Evolutionary conservation across 305 asterid genomes (phyloP).

Genomic region (Fraxinus baroniana): DNA sequence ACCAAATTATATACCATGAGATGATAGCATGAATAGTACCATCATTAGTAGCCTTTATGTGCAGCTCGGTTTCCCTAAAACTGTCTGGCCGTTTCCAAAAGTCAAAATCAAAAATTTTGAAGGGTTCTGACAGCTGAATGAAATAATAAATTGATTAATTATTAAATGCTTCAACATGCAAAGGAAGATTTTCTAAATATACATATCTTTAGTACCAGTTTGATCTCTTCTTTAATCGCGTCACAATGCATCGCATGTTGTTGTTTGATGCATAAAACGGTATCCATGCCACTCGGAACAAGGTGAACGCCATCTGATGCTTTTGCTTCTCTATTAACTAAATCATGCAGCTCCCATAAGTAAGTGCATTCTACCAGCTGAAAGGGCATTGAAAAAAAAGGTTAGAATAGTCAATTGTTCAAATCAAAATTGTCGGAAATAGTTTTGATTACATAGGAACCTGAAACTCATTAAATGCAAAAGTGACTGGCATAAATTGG

Average conservation of each 20-base stretch:
- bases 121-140: constrained; percentile 85
- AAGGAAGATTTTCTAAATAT: neutral
- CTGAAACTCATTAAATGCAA: neutral
- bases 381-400: constrained; percentile 14
- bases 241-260: constrained; percentile 90
- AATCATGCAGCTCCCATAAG: constrained; percentile 67
- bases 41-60: constrained; percentile 59
- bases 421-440: neutral
- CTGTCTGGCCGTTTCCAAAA: constrained; percentile 92
- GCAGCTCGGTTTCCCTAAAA: constrained; percentile 58
- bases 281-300: constrained; percentile 57
- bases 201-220: constrained; percentile 50
- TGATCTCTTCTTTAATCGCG: constrained; percentile 63
- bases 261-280: constrained; percentile 46
- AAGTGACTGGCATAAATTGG: neutral
- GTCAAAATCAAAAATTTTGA: constrained; percentile 87
- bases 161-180: neutral
- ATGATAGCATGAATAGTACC: constrained; percentile 89
- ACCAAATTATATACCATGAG: constrained; percentile 76
- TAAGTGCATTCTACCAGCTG: constrained; percentile 82
- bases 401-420: neutral
- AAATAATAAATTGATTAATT: constrained; percentile 27
- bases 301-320: constrained; percentile 65
- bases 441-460: neutral
- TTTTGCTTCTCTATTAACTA: constrained; percentile 59